These are phyloP conservation scores for Tanacetum coccineum DNA, from an alignment of 129 eudicot species.

Conservation along the genomic window DNA sequence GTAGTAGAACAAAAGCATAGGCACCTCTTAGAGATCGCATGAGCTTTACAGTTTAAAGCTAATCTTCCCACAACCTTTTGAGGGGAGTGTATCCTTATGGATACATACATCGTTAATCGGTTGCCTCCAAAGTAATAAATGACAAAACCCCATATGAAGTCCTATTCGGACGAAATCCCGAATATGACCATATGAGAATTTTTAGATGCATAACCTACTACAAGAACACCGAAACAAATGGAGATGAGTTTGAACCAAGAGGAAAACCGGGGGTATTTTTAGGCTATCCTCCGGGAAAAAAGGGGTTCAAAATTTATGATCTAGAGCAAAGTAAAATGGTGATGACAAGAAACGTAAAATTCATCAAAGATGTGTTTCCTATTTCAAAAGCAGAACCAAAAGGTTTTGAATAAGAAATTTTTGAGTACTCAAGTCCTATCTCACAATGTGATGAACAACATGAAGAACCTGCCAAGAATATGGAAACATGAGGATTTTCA, in stretches of 20 bases:
- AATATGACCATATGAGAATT: neutral
- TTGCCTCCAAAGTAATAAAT: too few species aligned
- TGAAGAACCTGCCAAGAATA: neutral
- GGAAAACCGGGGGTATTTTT: conserved; percentile 4
- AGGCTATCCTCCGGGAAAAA: neutral
- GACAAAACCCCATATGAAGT: too few species aligned
- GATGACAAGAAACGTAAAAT: neutral
- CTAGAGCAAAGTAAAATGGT: neutral
- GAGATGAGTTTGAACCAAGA: neutral
- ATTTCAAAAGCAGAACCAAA: neutral
- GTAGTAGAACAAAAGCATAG: too few species aligned
- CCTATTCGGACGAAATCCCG: neutral
- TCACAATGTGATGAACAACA: neutral
- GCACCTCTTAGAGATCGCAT: too few species aligned
- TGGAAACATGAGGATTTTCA: neutral
- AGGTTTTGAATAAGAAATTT: neutral
- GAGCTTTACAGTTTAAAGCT: too few species aligned
- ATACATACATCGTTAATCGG: too few species aligned
- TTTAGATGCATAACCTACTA: neutral
- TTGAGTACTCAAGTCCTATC: neutral
- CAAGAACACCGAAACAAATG: neutral
- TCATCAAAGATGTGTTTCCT: neutral
- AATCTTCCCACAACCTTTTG: too few species aligned
- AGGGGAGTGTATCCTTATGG: too few species aligned
- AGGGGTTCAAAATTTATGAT: neutral